Base-by-base conservation (phyloP, 257 asterid species). In the Solanum clarkiae region DNA sequence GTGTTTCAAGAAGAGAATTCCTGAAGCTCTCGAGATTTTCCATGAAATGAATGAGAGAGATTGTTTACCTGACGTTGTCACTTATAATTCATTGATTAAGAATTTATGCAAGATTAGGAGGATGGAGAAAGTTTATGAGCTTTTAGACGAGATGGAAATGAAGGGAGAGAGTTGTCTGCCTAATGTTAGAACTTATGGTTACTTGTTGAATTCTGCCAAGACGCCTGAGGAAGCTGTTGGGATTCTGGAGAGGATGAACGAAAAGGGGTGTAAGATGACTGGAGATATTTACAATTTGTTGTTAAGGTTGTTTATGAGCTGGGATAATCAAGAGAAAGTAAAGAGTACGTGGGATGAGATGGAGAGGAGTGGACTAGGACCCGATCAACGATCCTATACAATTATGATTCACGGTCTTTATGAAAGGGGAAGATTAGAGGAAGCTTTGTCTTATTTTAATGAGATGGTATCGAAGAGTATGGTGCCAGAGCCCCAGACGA, bases 1-100 rank as follows among this genome's bases (percentile, higher is more conserved):
- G 86, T 94, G 99, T 88, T 95, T 93, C 92, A 95, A 95, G 93
- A 93, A 94, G 88, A 90, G 95, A 82, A 91, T 95, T 6, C 98
- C 98, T 0, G 97, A 94, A 81, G 99, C 98, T 42, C 90, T 95
- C 2, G 79, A 82, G 85, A 92, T 95, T 32, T 89, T 93, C 7
- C 26, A 26, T 0, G 93, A 88, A 85, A 94, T 95, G 99, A 86
- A 87, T 16, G 89, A 83, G 82, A 88, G 87, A 82, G 92, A 85
- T 2, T 90, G 92, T 49, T 70, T 85, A 10, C 96, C 95, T 8
- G 89, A 94, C 77, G 89, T 83, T 11, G 92, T 91, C 1, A 92
- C 99, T 10, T 94, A 94, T 80, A 94, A 93, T 80, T 86, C 96
- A 12, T 88, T 95, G 8, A 85, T 95, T 55, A 94, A 95, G 85